phyloP scores from a whole-genome alignment of 352 stramenopile genomes.

The Pythium insidiosum region DNA sequence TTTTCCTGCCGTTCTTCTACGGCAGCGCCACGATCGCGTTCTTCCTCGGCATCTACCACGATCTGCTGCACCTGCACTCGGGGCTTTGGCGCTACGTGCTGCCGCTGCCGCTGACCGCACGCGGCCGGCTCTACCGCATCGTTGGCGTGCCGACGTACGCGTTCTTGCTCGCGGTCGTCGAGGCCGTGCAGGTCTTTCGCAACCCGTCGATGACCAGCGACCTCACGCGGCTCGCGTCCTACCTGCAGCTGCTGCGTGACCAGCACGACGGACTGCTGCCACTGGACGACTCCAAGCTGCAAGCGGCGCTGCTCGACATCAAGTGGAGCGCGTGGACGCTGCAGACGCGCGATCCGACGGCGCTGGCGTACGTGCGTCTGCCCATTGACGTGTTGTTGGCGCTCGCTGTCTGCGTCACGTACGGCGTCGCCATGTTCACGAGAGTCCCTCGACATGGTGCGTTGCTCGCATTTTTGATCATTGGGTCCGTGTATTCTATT shows the following conservation, averaged over 20 bases:
- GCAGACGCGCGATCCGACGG: conserved; percentile 15
- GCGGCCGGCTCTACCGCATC: conserved; percentile 36
- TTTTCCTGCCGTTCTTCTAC: conserved; percentile 57
- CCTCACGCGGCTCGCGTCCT: conserved; percentile 23
- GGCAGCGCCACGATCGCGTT: conserved; percentile 23
- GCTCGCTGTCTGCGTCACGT: conserved; percentile 36
- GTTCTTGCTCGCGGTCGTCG: conserved; percentile 36
- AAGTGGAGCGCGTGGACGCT: conserved; percentile 23
- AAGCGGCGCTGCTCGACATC: conserved; percentile 22
- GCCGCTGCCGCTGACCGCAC: conserved; percentile 53
- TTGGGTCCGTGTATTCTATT: too few species aligned
- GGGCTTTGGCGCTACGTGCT: conserved; percentile 57
- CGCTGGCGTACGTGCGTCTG: conserved; percentile 27
- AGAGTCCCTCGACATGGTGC: conserved; percentile 66
- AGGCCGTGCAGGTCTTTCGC: conserved; percentile 36
- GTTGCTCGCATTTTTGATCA: neutral
- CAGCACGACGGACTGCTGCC: too few species aligned
- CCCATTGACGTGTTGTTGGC: conserved; percentile 37
- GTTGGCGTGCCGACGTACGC: conserved; percentile 63
- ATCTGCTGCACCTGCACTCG: conserved; percentile 17
- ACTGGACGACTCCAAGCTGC: conserved; percentile 20
- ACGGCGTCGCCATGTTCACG: conserved; percentile 57
- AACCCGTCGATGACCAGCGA: conserved; percentile 39
- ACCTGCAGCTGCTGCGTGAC: conserved; percentile 24
- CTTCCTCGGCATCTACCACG: conserved; percentile 32